These are phyloP conservation scores for Spathaspora jeffriesii DNA, from an alignment of 1,139 yeast genomes.

Conservation along the genomic window DNA sequence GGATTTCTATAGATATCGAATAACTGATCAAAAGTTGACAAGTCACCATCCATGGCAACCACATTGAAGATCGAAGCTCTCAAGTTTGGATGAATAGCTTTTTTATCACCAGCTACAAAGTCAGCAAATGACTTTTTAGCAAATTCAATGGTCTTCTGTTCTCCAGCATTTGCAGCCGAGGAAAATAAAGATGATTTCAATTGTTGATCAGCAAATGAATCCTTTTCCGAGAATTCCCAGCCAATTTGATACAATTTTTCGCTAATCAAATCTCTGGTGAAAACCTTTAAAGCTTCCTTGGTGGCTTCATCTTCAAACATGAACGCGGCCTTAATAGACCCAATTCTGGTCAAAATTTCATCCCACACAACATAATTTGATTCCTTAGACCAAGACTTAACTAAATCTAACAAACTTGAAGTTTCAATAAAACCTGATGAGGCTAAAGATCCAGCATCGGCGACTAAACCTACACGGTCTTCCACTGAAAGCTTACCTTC, in stretches of 20 bases:
- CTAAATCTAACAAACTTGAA: conserved; percentile 61
- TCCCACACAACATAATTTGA: conserved; percentile 78
- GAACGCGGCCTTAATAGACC: conserved; percentile 65
- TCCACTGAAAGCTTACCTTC: conserved; percentile 71
- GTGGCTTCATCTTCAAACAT: conserved; percentile 62
- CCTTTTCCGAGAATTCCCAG: conserved; percentile 63
- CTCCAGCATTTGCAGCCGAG: conserved; percentile 65
- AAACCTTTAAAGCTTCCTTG: conserved; percentile 56
- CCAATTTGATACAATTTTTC: conserved; percentile 64
- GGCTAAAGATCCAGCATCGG: conserved; percentile 77
- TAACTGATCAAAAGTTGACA: conserved; percentile 62
- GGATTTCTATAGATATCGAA: conserved; percentile 67
- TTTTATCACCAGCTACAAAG: conserved; percentile 63
- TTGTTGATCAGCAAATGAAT: conserved; percentile 72
- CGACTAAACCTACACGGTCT: conserved; percentile 84
- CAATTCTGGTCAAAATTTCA: conserved; percentile 58
- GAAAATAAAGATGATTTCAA: conserved; percentile 73
- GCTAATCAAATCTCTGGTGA: conserved; percentile 60
- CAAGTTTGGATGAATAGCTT: conserved; percentile 80
- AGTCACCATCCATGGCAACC: conserved; percentile 70
- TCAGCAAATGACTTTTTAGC: conserved; percentile 59
- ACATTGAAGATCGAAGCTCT: conserved; percentile 68
- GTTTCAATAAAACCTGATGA: conserved; percentile 74
- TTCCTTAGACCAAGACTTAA: conserved; percentile 70
- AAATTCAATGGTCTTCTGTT: conserved; percentile 52